phyloP scores from a whole-genome alignment of 352 stramenopile genomes.

The Pythium brachiatum region DNA sequence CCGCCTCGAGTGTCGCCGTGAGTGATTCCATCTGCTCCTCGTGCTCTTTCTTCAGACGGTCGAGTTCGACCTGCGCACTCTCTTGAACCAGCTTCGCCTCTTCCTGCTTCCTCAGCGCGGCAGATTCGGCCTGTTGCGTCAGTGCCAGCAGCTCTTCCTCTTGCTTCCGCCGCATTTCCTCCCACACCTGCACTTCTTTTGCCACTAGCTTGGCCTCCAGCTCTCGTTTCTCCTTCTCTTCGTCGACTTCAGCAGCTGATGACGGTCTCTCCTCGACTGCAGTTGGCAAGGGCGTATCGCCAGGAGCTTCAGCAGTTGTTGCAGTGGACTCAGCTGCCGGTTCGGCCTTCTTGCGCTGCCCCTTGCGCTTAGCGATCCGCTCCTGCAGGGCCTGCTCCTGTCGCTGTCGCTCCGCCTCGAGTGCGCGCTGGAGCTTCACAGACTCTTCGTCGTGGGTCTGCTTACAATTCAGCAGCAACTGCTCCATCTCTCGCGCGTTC shows the following conservation, averaged over 20 bases:
- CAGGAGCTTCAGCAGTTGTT: background rate
- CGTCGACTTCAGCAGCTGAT: background rate
- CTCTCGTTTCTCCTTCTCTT: background rate
- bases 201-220: background rate
- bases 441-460: slow-evolving; percentile 32
- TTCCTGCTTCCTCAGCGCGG: slow-evolving; percentile 16
- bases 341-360: slow-evolving; percentile 28
- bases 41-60: slow-evolving; percentile 57
- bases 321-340: background rate
- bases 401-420: slow-evolving; percentile 38
- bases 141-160: slow-evolving; percentile 14
- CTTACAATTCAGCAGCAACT: slow-evolving; percentile 24
- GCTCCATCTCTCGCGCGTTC: slow-evolving; percentile 34
- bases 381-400: slow-evolving; percentile 57
- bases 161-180: slow-evolving; percentile 22
- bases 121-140: slow-evolving; percentile 11
- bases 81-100: slow-evolving; percentile 19
- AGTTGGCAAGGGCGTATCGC: background rate
- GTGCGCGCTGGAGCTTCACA: slow-evolving; percentile 23
- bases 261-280: background rate
- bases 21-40: slow-evolving; percentile 55
- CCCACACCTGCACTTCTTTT: slow-evolving; percentile 2
- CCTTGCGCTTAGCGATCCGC: slow-evolving; percentile 49
- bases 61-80: slow-evolving; percentile 44
- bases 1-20: slow-evolving; percentile 46